A percentile compares a stretch with the other conserved stretches of the same genome.
Evolutionary conservation across 768 basidiomycete species (phyloP).

Genomic region (Tylopilus rubrobrunneus): DNA sequence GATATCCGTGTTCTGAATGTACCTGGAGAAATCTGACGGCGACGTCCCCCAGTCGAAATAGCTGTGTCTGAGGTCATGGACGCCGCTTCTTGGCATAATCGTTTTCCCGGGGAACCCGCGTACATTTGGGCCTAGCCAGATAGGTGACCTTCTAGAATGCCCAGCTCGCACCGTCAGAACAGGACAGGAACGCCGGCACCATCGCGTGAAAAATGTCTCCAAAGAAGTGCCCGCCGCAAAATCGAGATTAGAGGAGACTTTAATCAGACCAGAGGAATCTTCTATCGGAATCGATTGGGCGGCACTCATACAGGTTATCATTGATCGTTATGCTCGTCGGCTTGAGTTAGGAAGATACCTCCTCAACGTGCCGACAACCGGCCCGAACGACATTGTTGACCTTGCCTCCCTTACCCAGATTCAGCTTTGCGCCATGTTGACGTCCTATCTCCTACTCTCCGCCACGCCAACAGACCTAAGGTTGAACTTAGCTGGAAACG

Average conservation of each 20-base stretch:
- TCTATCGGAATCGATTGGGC: constrained; percentile 23
- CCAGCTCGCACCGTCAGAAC: constrained; percentile 10
- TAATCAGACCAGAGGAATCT: not conserved
- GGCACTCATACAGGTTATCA: constrained; percentile 23
- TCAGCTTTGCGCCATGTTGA: no score
- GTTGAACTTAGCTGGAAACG: not conserved
- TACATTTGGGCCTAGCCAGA: constrained; percentile 16
- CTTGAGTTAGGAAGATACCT: constrained; percentile 25
- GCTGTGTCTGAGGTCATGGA: constrained; percentile 10
- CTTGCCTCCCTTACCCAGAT: no score
- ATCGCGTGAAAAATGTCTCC: constrained; percentile 13
- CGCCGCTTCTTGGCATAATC: constrained; percentile 24
- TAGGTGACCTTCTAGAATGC: constrained; percentile 28
- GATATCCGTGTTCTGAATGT: no score
- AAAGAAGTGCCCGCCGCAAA: not conserved
- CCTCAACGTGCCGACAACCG: constrained; percentile 11
- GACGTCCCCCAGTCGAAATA: not conserved
- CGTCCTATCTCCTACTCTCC: no score
- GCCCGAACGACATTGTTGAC: not conserved
- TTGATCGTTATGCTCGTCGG: constrained; percentile 31
- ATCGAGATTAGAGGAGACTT: not conserved
- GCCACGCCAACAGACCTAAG: no score
- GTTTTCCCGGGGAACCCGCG: constrained; percentile 10
- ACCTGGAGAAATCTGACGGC: no score
- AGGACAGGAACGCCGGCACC: constrained; percentile 17